Conservation (phyloP, 2,329 filamentous ascomycete genomes). For the Aspergillus quadricinctus region DNA sequence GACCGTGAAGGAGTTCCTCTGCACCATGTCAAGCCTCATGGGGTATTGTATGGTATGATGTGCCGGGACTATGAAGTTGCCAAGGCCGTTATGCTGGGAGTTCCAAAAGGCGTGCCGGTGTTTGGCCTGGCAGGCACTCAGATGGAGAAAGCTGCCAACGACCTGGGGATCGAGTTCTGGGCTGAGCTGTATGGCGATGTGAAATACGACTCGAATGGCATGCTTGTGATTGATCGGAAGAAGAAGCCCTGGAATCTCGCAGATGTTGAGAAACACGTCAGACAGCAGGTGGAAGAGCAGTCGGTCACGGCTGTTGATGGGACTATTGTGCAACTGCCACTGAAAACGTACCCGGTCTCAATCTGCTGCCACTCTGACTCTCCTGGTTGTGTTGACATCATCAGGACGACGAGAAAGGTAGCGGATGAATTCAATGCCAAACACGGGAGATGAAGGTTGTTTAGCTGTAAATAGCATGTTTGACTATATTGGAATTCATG, state of each 20-base stretch:
- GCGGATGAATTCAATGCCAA: slow-evolving; percentile 40
- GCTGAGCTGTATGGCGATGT: slow-evolving; percentile 56
- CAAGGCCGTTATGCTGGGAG: slow-evolving; percentile 50
- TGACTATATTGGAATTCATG: no score
- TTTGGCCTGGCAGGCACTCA: slow-evolving; percentile 54
- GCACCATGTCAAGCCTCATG: slow-evolving; percentile 61
- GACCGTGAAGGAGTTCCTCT: slow-evolving; percentile 53
- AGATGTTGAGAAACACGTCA: slow-evolving; percentile 40
- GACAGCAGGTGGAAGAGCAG: slow-evolving; percentile 40
- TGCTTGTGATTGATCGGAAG: slow-evolving; percentile 54
- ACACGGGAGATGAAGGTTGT: not conserved
- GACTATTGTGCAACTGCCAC: slow-evolving; percentile 33
- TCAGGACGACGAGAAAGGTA: slow-evolving; percentile 36
- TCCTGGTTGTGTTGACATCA: slow-evolving; percentile 44
- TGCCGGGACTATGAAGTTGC: slow-evolving; percentile 50
- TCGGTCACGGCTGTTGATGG: slow-evolving; percentile 42
- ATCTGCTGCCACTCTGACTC: slow-evolving; percentile 48
- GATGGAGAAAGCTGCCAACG: slow-evolving; percentile 52
- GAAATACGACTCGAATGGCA: slow-evolving; percentile 50
- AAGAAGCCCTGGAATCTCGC: slow-evolving; percentile 48
- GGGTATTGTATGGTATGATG: slow-evolving; percentile 57
- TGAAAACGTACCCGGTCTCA: slow-evolving; percentile 41
- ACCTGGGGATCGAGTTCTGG: slow-evolving; percentile 50
- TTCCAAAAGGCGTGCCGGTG: slow-evolving; percentile 48
- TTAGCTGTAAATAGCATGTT: not conserved